Evolutionary conservation across 495 filamentous ascomycete species (phyloP).

Genomic region (Durotheca rogersii): DNA sequence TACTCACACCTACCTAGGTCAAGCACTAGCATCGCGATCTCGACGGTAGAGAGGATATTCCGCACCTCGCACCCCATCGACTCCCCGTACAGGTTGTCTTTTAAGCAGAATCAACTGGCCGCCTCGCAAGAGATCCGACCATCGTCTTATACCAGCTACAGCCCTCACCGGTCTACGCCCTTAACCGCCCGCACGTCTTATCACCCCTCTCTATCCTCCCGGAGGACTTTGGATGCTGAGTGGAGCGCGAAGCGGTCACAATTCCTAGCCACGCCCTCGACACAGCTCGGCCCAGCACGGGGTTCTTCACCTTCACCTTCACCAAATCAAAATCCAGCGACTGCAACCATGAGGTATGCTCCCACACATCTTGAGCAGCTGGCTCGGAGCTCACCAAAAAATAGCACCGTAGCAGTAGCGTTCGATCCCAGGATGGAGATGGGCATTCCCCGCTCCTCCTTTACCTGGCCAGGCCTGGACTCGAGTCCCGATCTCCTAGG

Average conservation of each 20-base stretch:
- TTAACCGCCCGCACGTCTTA: conserved; percentile 30
- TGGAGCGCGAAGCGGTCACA: conserved; percentile 35
- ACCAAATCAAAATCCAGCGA: conserved; percentile 31
- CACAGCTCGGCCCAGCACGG: conserved; percentile 39
- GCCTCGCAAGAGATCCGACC: conserved; percentile 33
- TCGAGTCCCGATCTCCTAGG: conserved; percentile 40
- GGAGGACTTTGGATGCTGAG: conserved; percentile 33
- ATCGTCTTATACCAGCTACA: conserved; percentile 22
- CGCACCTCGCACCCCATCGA: conserved; percentile 39
- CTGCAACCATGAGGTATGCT: conserved; percentile 46
- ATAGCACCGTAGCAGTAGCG: conserved; percentile 47
- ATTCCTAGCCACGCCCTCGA: conserved; percentile 36
- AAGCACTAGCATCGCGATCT: conserved; percentile 39
- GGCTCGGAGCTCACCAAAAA: conserved; percentile 9
- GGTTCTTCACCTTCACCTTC: conserved; percentile 33
- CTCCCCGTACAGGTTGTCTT: conserved; percentile 30
- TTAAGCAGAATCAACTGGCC: conserved; percentile 35
- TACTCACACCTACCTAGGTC: conserved; percentile 50
- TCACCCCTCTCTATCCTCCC: conserved; percentile 27
- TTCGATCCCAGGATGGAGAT: conserved; percentile 49
- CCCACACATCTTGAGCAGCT: background rate
- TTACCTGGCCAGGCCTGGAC: conserved; percentile 48
- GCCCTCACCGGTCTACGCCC: conserved; percentile 31
- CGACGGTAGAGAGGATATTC: conserved; percentile 41
- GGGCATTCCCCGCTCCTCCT: conserved; percentile 45